These are phyloP conservation scores for Leishmania amazonensis DNA, from an alignment of 208 protist species.

Conservation along the genomic window DNA sequence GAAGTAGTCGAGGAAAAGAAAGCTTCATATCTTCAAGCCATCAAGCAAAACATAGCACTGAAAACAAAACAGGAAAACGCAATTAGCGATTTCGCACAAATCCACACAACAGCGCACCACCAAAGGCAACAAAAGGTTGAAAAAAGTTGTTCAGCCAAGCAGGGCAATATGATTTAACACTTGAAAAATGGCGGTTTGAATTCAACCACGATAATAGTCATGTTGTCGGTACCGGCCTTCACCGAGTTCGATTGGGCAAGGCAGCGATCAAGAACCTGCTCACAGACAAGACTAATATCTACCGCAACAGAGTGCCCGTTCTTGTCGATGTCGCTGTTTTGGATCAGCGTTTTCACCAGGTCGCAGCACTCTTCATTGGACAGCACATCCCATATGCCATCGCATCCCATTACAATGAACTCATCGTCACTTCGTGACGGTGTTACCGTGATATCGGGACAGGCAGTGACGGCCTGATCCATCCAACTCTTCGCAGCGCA, in stretches of 20 bases:
- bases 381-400: constrained; percentile 95
- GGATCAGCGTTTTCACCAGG: constrained; percentile 45
- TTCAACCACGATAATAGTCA: constrained; percentile 88
- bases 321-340: constrained; percentile 32
- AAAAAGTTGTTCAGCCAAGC: neutral
- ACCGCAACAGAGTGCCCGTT: constrained; percentile 21
- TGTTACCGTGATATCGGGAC: constrained; percentile 66
- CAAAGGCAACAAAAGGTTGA: constrained; percentile 3
- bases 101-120: neutral
- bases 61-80: neutral
- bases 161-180: constrained; percentile 5
- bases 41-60: neutral
- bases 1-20: neutral
- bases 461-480: constrained; percentile 80
- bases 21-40: neutral
- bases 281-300: constrained; percentile 80
- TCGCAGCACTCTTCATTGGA: constrained; percentile 79
- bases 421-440: constrained; percentile 52
- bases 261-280: constrained; percentile 76
- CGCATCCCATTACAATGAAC: constrained; percentile 93
- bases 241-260: constrained; percentile 62
- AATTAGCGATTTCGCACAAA: neutral
- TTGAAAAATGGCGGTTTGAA: constrained; percentile 84
- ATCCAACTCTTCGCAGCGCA: constrained; percentile 57
- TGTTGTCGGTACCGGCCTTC: constrained; percentile 82